Evolutionary conservation across 371 early-diverging fungal genomes (phyloP), one percentile per base, ranked within the genome.

Genomic region (Mortierella polycephala): DNA sequence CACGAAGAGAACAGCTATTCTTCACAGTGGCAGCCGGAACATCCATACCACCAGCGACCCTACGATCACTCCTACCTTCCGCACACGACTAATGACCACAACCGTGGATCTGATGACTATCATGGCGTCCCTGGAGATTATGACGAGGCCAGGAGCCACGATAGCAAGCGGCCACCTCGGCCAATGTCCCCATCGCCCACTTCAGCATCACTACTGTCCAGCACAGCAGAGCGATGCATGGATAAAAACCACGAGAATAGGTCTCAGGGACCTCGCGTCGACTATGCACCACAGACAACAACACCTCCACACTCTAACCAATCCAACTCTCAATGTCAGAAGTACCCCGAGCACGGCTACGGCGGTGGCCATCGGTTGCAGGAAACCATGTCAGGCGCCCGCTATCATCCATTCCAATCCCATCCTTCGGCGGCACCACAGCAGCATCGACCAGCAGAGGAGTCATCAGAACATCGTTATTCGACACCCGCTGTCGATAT

Each of bases 401-500:
- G 41, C 11, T 58, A 49, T 18, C 59, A 37, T 8, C 41, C 57
- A 40, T 54, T 57, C 52, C 50, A 50, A 30, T n/a, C 50, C 41
- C 6, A 49, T 30, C 71, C 49, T 7, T 51, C 52, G 9, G 37
- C 12, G 1, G 20, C 52, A 44, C 41, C 50, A 13, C 37, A 47
- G n/a, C 40, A 16, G 10, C 20, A 18, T 18, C 20, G 20, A 16
- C 20, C 20, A 21, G 51, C 5, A 6, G 39, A 14, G 30, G 64
- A 61, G 7, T 21, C 45, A 13, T 74, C 63, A 64, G 65, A 64
- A 4, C 13, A 52, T 10, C 54, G 44, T 39, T 45, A 40, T 37
- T 21, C 73, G 0, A 55, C 68, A n/a, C 51, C 74, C 14, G 74
- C 74, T 9, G 65, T 74, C 13, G 69, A 68, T 37, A 74, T 74